Percentiles rank a stretch among this genome's conserved stretches.
phyloP scores from a whole-genome alignment of 805 yeast species.

The Metschnikowia lochheadii region DNA sequence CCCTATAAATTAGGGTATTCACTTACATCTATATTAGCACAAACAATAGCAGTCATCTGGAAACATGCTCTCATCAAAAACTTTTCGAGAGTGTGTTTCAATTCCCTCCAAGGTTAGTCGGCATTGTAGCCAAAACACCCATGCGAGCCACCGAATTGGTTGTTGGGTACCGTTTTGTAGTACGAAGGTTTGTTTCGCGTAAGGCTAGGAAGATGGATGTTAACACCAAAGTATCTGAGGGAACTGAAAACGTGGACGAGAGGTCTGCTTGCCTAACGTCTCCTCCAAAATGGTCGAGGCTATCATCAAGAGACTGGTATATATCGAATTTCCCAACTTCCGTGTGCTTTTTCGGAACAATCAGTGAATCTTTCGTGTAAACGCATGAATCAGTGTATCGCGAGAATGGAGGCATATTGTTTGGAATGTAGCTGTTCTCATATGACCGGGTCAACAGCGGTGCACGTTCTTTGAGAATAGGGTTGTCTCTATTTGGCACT shows the following conservation, averaged over 20 bases:
- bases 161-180: slow-evolving; percentile 11
- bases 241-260: slow-evolving; percentile 31
- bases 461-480: slow-evolving; percentile 19
- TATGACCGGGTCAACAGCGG: slow-evolving; percentile 3
- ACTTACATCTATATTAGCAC: not conserved
- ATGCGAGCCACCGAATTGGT: slow-evolving; percentile 5
- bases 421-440: slow-evolving; percentile 21
- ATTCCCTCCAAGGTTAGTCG: not conserved
- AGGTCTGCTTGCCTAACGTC: slow-evolving; percentile 8
- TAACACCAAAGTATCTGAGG: slow-evolving; percentile 30
- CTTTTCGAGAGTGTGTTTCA: not conserved
- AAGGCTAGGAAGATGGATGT: slow-evolving; percentile 28
- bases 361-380: slow-evolving; percentile 18
- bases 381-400: slow-evolving; percentile 26
- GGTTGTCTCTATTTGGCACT: slow-evolving; percentile 25
- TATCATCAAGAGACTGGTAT: slow-evolving; percentile 27
- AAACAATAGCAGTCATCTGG: not conserved
- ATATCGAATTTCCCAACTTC: slow-evolving; percentile 34
- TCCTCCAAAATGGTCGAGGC: not conserved
- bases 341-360: slow-evolving; percentile 34
- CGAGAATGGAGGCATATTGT: slow-evolving; percentile 39
- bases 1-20: not conserved
- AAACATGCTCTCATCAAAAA: not conserved
- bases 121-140: slow-evolving; percentile 5
- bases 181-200: slow-evolving; percentile 29